A percentile compares a stretch with the other conserved stretches of the same genome.
Conservation (phyloP, 305 asterid genomes). For the Fraxinus sp. region DNA sequence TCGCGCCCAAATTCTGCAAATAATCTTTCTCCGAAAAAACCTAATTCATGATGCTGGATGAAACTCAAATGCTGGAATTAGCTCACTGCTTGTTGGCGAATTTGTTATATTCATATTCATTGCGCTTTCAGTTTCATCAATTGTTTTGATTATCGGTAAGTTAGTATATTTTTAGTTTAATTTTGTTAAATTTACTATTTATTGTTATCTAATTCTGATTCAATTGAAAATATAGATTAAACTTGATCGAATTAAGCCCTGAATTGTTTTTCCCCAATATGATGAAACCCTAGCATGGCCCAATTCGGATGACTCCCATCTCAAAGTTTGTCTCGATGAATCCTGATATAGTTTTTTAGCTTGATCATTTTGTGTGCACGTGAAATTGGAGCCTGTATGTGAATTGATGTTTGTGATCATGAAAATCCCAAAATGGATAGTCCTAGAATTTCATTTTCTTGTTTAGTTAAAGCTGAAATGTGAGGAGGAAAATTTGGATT, state of each 20-base stretch:
- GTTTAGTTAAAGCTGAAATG: background rate
- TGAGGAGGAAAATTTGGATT: background rate
- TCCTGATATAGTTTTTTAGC: background rate
- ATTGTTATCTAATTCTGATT: background rate
- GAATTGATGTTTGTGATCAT: background rate
- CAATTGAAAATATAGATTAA: background rate
- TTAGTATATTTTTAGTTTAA: background rate
- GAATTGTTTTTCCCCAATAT: background rate
- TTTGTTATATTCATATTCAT: background rate
- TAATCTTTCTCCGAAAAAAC: background rate
- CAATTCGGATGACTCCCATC: background rate
- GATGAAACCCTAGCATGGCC: background rate
- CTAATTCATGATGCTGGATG: background rate
- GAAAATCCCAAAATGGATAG: background rate
- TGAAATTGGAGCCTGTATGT: background rate
- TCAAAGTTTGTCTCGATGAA: background rate
- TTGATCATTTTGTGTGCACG: background rate
- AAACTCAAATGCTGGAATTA: background rate
- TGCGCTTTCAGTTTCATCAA: background rate
- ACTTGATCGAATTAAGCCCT: background rate
- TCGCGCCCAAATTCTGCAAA: background rate
- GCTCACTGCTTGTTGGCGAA: background rate
- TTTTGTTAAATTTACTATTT: background rate
- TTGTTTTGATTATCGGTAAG: background rate
- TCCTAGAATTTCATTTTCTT: background rate